phyloP scores from a whole-genome alignment of 2,329 filamentous ascomycete genomes.

The Colletotrichum falcatum region DNA sequence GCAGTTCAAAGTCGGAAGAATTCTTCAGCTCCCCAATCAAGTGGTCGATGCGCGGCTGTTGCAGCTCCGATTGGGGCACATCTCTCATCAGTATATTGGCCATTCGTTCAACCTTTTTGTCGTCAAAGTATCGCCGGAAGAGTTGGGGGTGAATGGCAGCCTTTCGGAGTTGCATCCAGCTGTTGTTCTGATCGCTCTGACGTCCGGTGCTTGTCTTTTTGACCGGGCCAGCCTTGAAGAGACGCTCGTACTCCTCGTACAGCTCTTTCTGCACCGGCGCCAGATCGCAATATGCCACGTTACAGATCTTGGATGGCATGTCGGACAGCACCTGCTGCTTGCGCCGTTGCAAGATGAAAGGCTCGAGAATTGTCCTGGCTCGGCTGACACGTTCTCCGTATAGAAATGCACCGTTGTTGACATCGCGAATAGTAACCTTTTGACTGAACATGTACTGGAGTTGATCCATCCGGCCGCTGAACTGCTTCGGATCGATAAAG shows the following conservation, averaged over 20 bases:
- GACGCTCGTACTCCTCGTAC: slow-evolving; percentile 74
- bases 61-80: slow-evolving; percentile 66
- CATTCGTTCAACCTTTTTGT: slow-evolving; percentile 82
- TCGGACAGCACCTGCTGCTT: slow-evolving; percentile 92
- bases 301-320: slow-evolving; percentile 82
- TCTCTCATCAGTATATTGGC: slow-evolving; percentile 80
- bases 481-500: slow-evolving; percentile 93
- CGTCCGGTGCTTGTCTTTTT: slow-evolving; percentile 61
- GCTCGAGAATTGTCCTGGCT: slow-evolving; percentile 91
- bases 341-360: slow-evolving; percentile 93
- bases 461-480: slow-evolving; percentile 80
- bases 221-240: slow-evolving; percentile 73
- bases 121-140: slow-evolving; percentile 83
- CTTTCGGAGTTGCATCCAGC: slow-evolving; percentile 92
- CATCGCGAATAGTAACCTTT: slow-evolving; percentile 85
- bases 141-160: slow-evolving; percentile 92
- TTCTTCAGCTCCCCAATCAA: slow-evolving; percentile 67
- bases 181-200: slow-evolving; percentile 71
- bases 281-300: slow-evolving; percentile 85
- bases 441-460: slow-evolving; percentile 92
- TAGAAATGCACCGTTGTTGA: slow-evolving; percentile 83
- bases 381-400: slow-evolving; percentile 88
- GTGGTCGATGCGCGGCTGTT: slow-evolving; percentile 63
- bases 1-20: slow-evolving; percentile 74
- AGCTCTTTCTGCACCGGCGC: slow-evolving; percentile 77